Percentiles rank a stretch among this genome's conserved stretches.
Evolutionary conservation across 176 grass and related monocot species (phyloP).

Genomic region (Poa annua): DNA sequence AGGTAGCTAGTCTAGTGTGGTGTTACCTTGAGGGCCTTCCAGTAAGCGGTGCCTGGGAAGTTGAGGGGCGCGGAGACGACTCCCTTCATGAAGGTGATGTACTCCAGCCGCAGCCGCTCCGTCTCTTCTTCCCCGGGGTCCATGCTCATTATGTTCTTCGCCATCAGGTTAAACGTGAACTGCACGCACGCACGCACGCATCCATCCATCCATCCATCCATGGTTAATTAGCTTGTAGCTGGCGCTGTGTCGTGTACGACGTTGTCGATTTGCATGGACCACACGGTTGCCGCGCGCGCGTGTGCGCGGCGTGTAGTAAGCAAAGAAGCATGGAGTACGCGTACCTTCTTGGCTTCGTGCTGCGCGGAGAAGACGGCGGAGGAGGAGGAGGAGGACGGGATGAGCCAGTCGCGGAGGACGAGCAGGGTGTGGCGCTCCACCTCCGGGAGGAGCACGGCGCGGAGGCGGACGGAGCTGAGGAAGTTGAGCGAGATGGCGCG

Average conservation of each 20-base stretch:
- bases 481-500: conserved; percentile 89
- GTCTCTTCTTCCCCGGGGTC: conserved; percentile 76
- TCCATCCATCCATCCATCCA: neutral
- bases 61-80: conserved; percentile 88
- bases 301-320: neutral
- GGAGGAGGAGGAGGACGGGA: neutral
- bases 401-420: conserved; percentile 62
- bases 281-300: neutral
- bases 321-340: conserved; percentile 13
- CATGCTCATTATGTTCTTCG: conserved; percentile 98
- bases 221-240: neutral
- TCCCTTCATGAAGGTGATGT: conserved; percentile 99
- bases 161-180: conserved; percentile 99
- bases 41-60: conserved; percentile 88
- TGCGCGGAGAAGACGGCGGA: conserved; percentile 70
- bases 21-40: conserved; percentile 85
- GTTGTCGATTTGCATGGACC: conserved; percentile 10
- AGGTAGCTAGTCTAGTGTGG: neutral
- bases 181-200: conserved; percentile 45
- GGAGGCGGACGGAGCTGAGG: conserved; percentile 80
- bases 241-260: neutral
- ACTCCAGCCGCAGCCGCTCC: conserved; percentile 76
- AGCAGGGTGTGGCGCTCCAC: conserved; percentile 79
- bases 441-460: conserved; percentile 69
- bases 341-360: conserved; percentile 89